These are phyloP conservation scores for Fraxinus dipetala DNA, from an alignment of 305 asterid genomes.

Conservation along the genomic window DNA sequence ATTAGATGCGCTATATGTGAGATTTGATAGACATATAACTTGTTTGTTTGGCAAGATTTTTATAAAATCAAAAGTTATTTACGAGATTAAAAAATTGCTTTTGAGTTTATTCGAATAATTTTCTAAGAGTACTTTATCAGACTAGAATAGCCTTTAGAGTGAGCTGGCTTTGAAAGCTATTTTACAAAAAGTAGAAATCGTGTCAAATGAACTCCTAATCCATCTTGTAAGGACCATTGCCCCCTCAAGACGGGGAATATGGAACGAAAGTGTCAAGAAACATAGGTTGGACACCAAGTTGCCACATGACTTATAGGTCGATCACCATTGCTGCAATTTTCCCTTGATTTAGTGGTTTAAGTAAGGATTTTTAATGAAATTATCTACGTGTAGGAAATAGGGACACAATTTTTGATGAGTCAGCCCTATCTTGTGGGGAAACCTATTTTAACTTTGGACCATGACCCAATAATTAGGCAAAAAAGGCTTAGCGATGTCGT, in stretches of 20 bases:
- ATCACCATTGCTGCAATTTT: not conserved
- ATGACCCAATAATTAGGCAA: slow-evolving; percentile 10
- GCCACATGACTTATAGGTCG: not conserved
- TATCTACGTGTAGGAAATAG: slow-evolving; percentile 1
- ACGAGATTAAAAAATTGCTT: no score
- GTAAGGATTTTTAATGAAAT: not conserved
- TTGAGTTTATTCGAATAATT: not conserved
- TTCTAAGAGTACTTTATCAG: no score
- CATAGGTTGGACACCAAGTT: not conserved
- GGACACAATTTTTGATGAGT: slow-evolving; percentile 23
- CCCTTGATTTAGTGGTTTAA: slow-evolving; percentile 19
- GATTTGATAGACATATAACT: no score
- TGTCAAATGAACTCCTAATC: not conserved
- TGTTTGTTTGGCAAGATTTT: not conserved
- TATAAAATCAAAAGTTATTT: no score
- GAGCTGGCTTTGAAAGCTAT: not conserved
- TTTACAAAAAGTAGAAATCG: no score
- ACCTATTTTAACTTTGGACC: slow-evolving; percentile 28
- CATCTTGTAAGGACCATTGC: not conserved
- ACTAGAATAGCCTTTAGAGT: not conserved
- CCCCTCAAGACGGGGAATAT: not conserved
- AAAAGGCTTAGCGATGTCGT: not conserved
- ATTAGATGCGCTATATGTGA: no score
- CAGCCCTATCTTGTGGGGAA: slow-evolving; percentile 5
- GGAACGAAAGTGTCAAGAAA: not conserved